Evolutionary conservation across 345 rosid genomes (phyloP).

Genomic region (Citrus mangshanensis): DNA sequence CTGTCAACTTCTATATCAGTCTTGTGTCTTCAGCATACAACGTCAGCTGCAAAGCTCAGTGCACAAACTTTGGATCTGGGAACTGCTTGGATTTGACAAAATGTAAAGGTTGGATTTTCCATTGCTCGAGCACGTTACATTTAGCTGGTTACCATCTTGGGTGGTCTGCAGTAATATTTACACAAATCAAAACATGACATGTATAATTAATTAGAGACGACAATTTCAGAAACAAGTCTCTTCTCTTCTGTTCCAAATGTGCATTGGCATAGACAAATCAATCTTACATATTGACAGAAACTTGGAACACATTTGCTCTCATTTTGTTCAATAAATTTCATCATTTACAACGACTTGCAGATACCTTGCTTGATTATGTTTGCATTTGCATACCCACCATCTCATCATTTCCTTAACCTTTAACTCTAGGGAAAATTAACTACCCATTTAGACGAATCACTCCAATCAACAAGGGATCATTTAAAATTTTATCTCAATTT

Average conservation of each 20-base stretch:
- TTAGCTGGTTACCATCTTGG: conserved; percentile 61
- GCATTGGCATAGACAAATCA: background rate
- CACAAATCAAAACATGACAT: background rate
- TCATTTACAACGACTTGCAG: background rate
- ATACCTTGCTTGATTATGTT: background rate
- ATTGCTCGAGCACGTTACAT: conserved; percentile 64
- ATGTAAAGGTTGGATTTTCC: conserved; percentile 49
- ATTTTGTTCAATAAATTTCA: background rate
- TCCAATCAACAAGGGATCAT: background rate
- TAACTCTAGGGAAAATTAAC: background rate
- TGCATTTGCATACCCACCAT: background rate
- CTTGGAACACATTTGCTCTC: background rate
- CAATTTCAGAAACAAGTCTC: background rate
- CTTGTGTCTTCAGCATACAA: conserved; percentile 12
- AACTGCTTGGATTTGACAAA: conserved; percentile 34
- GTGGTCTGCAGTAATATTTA: conserved; percentile 43
- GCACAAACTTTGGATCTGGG: conserved; percentile 58
- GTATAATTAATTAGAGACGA: background rate
- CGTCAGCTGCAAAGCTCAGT: conserved; percentile 61
- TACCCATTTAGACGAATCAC: background rate
- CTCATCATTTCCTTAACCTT: background rate
- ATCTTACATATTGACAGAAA: background rate
- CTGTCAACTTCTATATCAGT: background rate
- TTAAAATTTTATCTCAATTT: background rate
- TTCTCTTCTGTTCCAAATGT: background rate